Base-by-base conservation (phyloP, 108 stramenopile genomes). In the Fragilaria crotonensis region DNA sequence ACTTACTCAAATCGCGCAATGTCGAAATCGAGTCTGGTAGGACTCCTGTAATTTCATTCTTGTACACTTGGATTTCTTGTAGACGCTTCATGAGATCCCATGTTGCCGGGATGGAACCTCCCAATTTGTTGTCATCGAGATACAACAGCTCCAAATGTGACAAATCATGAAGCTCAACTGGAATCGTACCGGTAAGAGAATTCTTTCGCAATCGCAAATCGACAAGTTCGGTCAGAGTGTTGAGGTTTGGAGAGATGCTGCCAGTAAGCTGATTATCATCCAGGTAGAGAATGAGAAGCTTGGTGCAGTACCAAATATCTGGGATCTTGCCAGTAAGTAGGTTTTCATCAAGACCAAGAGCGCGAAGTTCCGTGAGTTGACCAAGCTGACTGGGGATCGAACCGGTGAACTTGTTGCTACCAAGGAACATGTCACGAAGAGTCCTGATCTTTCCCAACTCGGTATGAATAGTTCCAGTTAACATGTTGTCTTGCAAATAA, bases 111-210 rank as follows among this genome's bases (percentile, higher is more conserved):
- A 56, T 56, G 19, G 3, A 20, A 2, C 54, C 54, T 22, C 32
- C 23, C 31, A 56, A 56, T 56, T 32, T 31, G 7, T 56, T 56
- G 4, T 52, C 51, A 25, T 52, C 25, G 3, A 52, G 3, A 56
- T 69, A 62, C n/a, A 69, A 32, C 2, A 57, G 22, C 2, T 44
- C 68, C 46, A 54, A 25, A 14, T 25, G 60, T 28, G 44, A 28
- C 48, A 77, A 52, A 14, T 49, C 52, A 30, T 66, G 59, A 31
- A 79, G 48, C 22, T 60, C 73, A 19, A 63, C 54, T 0, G 86
- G 86, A 26, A 87, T 83, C 9, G 78, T 68, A 7, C 86, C 86
- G n/a, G 47, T 41, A 7, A 87, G 53, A 31, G 66, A 62, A 67
- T 87, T 87, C 11, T 84, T 71, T 17, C 76, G 66, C 41, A 83